These are phyloP conservation scores for Chrysosphaeria jannelii DNA, from an alignment of 2,329 filamentous ascomycete species.

Conservation along the genomic window DNA sequence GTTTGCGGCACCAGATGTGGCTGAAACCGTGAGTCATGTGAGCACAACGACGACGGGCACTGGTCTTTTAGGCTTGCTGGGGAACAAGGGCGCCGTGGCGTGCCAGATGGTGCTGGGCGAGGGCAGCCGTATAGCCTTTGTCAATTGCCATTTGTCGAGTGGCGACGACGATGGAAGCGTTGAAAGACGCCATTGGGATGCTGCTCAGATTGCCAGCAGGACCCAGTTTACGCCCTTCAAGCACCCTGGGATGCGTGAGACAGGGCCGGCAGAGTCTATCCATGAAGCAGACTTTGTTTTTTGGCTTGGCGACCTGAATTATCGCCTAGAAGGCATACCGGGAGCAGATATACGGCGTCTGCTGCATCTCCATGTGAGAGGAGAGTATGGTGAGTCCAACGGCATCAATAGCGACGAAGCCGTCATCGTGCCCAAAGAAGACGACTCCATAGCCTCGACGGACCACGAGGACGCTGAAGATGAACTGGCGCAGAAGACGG, in stretches of 20 bases:
- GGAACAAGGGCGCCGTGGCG: slow-evolving; percentile 78
- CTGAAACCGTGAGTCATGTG: slow-evolving; percentile 45
- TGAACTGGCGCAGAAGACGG: too few species aligned
- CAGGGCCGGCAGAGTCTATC: slow-evolving; percentile 32
- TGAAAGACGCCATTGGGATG: slow-evolving; percentile 76
- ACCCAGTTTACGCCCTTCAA: slow-evolving; percentile 50
- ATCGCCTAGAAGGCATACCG: slow-evolving; percentile 62
- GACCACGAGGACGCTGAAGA: slow-evolving; percentile 6
- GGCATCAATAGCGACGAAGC: slow-evolving; percentile 7
- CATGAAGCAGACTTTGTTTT: slow-evolving; percentile 84
- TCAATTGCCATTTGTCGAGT: slow-evolving; percentile 77
- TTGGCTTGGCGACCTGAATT: slow-evolving; percentile 93
- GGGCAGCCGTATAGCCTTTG: slow-evolving; percentile 62
- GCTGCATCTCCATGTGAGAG: slow-evolving; percentile 51
- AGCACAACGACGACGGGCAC: slow-evolving; percentile 67
- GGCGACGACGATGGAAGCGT: slow-evolving; percentile 49
- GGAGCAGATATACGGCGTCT: slow-evolving; percentile 72
- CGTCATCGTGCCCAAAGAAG: slow-evolving; percentile 14
- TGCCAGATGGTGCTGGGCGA: slow-evolving; percentile 66
- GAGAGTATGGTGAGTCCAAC: slow-evolving; percentile 35
- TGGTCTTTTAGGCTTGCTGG: slow-evolving; percentile 72
- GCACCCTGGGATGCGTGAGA: slow-evolving; percentile 27
- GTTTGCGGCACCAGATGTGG: slow-evolving; percentile 54
- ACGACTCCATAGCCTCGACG: too few species aligned
- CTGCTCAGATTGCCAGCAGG: slow-evolving; percentile 42